Conservation (phyloP, 2,329 filamentous ascomycete species). For the Aspergillus carbonarius region DNA sequence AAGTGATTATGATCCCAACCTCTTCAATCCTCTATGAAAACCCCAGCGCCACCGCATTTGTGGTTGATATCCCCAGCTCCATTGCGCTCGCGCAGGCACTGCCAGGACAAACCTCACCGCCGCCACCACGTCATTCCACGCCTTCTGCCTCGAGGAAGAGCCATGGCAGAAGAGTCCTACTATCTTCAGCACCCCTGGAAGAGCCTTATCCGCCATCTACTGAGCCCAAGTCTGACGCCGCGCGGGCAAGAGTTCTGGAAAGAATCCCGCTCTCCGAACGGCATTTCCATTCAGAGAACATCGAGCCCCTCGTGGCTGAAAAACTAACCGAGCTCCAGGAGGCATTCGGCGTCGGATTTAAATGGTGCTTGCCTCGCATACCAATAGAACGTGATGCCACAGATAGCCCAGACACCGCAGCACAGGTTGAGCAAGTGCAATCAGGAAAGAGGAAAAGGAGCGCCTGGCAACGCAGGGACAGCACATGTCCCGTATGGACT, state of each 20-base stretch:
- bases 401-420: background rate
- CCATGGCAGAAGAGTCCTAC: constrained; percentile 27
- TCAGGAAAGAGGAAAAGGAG: constrained; percentile 11
- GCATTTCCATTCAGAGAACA: constrained; percentile 27
- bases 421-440: background rate
- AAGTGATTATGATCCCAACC: constrained; percentile 6
- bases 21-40: constrained; percentile 55
- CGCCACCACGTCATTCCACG: background rate
- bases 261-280: constrained; percentile 35
- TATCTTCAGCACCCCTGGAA: constrained; percentile 48
- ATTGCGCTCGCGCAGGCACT: constrained; percentile 55
- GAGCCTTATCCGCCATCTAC: constrained; percentile 49
- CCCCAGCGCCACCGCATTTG: constrained; percentile 41
- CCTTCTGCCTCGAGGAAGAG: background rate
- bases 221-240: constrained; percentile 52
- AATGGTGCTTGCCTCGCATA: constrained; percentile 37
- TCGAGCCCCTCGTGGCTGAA: constrained; percentile 36
- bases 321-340: constrained; percentile 38
- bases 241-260: constrained; percentile 41
- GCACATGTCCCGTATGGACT: background rate
- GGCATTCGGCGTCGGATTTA: constrained; percentile 9
- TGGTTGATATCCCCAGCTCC: constrained; percentile 60
- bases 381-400: background rate
- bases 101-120: constrained; percentile 7
- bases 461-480: background rate